Conservation (phyloP, 192 early-diverging fungal genomes). For the Coemansia sp. region DNA sequence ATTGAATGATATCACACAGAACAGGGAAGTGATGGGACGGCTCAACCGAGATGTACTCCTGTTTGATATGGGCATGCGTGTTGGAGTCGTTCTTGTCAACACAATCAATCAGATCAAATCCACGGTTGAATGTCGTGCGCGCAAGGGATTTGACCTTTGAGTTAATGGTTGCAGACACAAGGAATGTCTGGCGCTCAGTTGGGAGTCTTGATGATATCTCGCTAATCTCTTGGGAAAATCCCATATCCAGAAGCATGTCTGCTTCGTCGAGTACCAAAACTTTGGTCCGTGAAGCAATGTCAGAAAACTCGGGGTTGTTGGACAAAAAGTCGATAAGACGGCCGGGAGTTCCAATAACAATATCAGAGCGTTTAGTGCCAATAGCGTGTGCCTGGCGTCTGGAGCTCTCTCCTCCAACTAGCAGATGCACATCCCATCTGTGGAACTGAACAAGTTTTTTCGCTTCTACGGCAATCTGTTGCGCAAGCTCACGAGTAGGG, state of each 20-base stretch:
- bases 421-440: conserved; percentile 64
- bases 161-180: conserved; percentile 93
- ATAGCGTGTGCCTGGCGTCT: conserved; percentile 57
- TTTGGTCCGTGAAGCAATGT: conserved; percentile 52
- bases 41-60: conserved; percentile 71
- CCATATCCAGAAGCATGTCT: conserved; percentile 93
- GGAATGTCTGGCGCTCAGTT: conserved; percentile 75
- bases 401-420: conserved; percentile 78
- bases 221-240: conserved; percentile 85
- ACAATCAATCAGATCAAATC: conserved; percentile 75
- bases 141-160: conserved; percentile 69
- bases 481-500: conserved; percentile 89
- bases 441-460: conserved; percentile 61
- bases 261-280: conserved; percentile 91
- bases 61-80: conserved; percentile 77
- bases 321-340: conserved; percentile 77
- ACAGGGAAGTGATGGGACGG: conserved; percentile 62
- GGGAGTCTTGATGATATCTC: conserved; percentile 65
- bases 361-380: conserved; percentile 63
- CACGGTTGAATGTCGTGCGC: conserved; percentile 60
- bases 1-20: conserved; percentile 65
- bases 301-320: conserved; percentile 57
- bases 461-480: conserved; percentile 81
- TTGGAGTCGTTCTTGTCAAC: conserved; percentile 83
- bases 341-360: conserved; percentile 95